A percentile compares a stretch with the other conserved stretches of the same genome.
Conservation (phyloP, 257 asterid genomes). For the Solanum chmielewskii region DNA sequence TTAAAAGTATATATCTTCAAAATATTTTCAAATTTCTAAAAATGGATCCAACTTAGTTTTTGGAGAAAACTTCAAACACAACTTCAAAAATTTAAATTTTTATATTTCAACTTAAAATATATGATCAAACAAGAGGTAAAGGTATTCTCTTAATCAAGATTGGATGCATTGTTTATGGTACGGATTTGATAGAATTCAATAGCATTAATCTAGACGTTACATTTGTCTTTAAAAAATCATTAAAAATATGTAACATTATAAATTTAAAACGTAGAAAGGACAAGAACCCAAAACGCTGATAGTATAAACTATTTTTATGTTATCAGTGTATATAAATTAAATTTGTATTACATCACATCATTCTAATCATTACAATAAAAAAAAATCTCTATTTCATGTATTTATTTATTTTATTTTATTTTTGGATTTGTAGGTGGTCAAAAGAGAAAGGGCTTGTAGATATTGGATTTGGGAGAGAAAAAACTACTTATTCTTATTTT, state of each 20-base stretch:
- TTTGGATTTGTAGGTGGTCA: slow-evolving; percentile 33
- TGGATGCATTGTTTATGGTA: background rate
- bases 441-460: slow-evolving; percentile 33
- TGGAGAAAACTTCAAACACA: background rate
- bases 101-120: background rate
- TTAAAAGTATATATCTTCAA: background rate
- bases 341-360: background rate
- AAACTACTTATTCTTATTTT: slow-evolving; percentile 35
- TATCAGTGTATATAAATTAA: background rate
- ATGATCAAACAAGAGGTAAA: background rate
- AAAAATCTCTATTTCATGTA: background rate
- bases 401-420: background rate
- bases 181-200: background rate
- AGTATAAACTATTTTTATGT: background rate
- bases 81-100: background rate
- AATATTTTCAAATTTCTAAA: background rate
- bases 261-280: background rate
- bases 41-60: background rate
- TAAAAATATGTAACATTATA: background rate
- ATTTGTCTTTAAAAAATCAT: background rate
- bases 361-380: too few relatives aligned
- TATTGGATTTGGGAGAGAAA: slow-evolving; percentile 67
- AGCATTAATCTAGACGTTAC: background rate
- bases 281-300: rapidly evolving
- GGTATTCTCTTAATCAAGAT: background rate